A percentile compares a stretch with the other conserved stretches of the same genome.
phyloP scores from a whole-genome alignment of 2,329 filamentous ascomycete species.

The Penicillium sp. region DNA sequence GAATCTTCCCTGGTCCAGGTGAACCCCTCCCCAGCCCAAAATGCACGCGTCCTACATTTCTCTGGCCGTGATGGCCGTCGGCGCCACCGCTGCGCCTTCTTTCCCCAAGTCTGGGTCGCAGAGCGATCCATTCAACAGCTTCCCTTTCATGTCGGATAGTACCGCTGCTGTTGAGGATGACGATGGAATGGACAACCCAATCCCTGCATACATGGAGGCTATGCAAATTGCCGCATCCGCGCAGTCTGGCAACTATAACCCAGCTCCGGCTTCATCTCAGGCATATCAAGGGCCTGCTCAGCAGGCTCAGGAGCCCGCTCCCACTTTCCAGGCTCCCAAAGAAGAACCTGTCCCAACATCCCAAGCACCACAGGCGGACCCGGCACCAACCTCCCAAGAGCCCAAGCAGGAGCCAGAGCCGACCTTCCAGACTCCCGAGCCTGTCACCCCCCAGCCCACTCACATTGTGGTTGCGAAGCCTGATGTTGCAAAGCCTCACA shows the following conservation, averaged over 20 bases:
- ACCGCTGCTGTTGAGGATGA: slow-evolving; percentile 14
- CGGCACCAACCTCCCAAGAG: background rate
- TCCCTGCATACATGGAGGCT: slow-evolving; percentile 20
- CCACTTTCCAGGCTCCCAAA: background rate
- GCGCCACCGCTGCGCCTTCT: slow-evolving; percentile 30
- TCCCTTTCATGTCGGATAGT: slow-evolving; percentile 20
- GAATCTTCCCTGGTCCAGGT: slow-evolving; percentile 1
- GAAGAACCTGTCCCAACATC: background rate
- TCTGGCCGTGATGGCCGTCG: slow-evolving; percentile 34
- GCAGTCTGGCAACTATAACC: slow-evolving; percentile 6
- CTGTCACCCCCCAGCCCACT: slow-evolving; percentile 8
- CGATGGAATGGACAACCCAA: slow-evolving; percentile 18
- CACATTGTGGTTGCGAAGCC: background rate
- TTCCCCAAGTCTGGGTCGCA: slow-evolving; percentile 7
- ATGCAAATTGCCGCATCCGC: slow-evolving; percentile 15
- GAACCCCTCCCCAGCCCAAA: slow-evolving; percentile 8
- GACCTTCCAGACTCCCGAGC: background rate
- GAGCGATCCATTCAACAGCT: slow-evolving; percentile 16
- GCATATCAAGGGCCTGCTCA: slow-evolving; percentile 1
- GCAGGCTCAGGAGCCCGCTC: slow-evolving; percentile 1
- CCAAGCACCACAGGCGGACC: slow-evolving; percentile 1
- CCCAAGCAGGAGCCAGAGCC: background rate
- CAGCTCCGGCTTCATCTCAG: background rate
- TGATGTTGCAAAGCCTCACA: background rate
- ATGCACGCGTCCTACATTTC: slow-evolving; percentile 29